phyloP scores from a whole-genome alignment of 768 basidiomycete species.

The Pulveroboletus frians region DNA sequence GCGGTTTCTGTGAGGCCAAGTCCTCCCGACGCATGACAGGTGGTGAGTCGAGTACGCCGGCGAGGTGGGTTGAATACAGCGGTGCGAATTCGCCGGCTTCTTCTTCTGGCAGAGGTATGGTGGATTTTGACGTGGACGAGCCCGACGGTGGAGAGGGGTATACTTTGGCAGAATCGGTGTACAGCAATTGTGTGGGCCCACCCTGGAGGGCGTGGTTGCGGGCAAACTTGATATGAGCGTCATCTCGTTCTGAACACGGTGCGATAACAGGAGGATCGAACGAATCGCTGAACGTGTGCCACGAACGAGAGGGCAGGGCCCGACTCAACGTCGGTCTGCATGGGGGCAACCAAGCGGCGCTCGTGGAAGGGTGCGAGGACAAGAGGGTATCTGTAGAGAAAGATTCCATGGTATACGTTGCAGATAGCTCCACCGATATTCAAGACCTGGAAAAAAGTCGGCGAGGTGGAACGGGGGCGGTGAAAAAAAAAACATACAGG shows the following conservation, averaged over 20 bases:
- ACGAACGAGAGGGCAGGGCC: constrained; percentile 12
- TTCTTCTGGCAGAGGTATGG: constrained; percentile 26
- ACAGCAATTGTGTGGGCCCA: constrained; percentile 11
- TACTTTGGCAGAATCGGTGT: constrained; percentile 16
- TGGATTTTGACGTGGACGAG: constrained; percentile 23
- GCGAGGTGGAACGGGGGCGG: too few species aligned
- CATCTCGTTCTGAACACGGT: constrained; percentile 10
- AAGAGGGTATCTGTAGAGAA: constrained; percentile 28
- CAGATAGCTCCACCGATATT: constrained; percentile 25
- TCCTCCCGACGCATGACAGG: constrained; percentile 30
- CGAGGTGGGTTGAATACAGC: constrained; percentile 25
- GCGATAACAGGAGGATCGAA: constrained; percentile 24
- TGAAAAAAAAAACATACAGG: constrained; percentile 14
- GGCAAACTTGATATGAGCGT: constrained; percentile 12
- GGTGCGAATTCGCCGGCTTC: constrained; percentile 14
- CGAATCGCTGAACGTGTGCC: constrained; percentile 18
- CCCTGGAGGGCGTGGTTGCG: constrained; percentile 12
- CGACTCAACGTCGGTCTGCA: constrained; percentile 16
- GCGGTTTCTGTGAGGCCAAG: constrained; percentile 28
- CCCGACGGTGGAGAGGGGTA: constrained; percentile 29
- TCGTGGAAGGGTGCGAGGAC: constrained; percentile 10
- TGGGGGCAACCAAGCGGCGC: constrained; percentile 10
- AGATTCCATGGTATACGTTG: constrained; percentile 30
- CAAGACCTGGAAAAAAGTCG: constrained; percentile 26
- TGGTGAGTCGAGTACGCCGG: constrained; percentile 34